phyloP scores from a whole-genome alignment of 306 rosid genomes.

The Astragalus membranaceus region DNA sequence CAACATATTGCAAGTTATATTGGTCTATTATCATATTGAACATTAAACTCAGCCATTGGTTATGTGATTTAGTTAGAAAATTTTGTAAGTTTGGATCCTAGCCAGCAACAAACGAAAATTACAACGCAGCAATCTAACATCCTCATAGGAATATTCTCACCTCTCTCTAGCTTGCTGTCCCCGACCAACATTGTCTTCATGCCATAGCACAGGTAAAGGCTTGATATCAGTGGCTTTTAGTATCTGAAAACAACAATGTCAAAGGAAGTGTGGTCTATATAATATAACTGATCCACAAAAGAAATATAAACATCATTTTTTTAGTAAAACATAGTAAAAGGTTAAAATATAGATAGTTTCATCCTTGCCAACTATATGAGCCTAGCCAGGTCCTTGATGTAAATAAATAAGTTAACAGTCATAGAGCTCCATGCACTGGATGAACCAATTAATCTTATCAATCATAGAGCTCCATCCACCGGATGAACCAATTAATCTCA shows the following conservation, averaged over 20 bases:
- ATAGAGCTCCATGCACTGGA: background rate
- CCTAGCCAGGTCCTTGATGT: conserved; percentile 5
- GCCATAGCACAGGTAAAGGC: conserved; percentile 79
- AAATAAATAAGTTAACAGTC: conserved; percentile 6
- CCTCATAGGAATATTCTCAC: conserved; percentile 34
- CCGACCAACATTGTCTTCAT: conserved; percentile 67
- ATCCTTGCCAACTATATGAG: conserved; percentile 4
- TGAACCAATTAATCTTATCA: background rate
- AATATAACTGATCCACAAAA: conserved; percentile 1
- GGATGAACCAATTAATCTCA: background rate
- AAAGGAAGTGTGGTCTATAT: background rate
- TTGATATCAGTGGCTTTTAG: conserved; percentile 68
- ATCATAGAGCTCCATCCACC: background rate
- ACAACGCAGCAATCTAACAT: background rate
- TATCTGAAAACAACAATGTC: conserved; percentile 45
- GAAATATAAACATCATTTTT: background rate
- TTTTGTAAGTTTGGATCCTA: background rate
- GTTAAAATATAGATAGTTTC: background rate
- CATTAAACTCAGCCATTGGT: background rate
- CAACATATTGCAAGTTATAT: background rate
- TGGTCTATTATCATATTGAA: background rate
- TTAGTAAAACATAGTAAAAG: background rate
- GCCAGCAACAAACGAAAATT: background rate
- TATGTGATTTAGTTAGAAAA: background rate
- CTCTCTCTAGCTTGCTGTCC: conserved; percentile 77